Conservation (phyloP, 768 basidiomycete genomes). For the Termitomyces sp. region DNA sequence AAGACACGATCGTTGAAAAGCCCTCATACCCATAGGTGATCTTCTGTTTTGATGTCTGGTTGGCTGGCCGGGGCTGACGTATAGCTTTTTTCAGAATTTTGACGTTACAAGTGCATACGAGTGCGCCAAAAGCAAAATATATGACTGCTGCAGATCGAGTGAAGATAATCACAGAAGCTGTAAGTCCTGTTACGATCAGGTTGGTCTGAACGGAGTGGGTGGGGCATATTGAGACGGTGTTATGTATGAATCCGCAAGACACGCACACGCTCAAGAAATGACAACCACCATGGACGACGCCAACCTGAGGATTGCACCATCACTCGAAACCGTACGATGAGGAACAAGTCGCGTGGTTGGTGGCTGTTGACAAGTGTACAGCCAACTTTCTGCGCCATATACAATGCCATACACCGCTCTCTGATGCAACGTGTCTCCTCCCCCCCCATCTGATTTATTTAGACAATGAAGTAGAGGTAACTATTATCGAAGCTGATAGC, state of each 20-base stretch:
- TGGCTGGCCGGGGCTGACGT: slow-evolving; percentile 57
- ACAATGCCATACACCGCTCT: too few species aligned
- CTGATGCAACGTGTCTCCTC: too few species aligned
- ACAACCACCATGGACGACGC: slow-evolving; percentile 21
- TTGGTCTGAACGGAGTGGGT: slow-evolving; percentile 41
- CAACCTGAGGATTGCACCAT: slow-evolving; percentile 1
- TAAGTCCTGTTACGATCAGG: slow-evolving; percentile 45
- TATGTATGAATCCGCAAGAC: not conserved
- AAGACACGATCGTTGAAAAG: not conserved
- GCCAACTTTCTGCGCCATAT: too few species aligned
- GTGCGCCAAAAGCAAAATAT: slow-evolving; percentile 56
- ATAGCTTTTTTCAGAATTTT: slow-evolving; percentile 58
- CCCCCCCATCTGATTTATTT: too few species aligned
- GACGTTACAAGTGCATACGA: slow-evolving; percentile 50
- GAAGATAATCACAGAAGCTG: slow-evolving; percentile 45
- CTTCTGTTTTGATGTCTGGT: slow-evolving; percentile 35
- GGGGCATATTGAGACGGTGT: not conserved
- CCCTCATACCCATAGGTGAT: slow-evolving; percentile 60
- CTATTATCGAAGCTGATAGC: too few species aligned
- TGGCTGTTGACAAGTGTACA: too few species aligned
- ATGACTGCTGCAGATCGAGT: slow-evolving; percentile 57
- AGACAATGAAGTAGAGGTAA: too few species aligned
- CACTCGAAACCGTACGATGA: not conserved
- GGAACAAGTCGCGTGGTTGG: too few species aligned
- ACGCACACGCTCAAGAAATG: slow-evolving; percentile 36